These are phyloP conservation scores for Nissolia schottii DNA, from an alignment of 306 rosid genomes.

Conservation along the genomic window DNA sequence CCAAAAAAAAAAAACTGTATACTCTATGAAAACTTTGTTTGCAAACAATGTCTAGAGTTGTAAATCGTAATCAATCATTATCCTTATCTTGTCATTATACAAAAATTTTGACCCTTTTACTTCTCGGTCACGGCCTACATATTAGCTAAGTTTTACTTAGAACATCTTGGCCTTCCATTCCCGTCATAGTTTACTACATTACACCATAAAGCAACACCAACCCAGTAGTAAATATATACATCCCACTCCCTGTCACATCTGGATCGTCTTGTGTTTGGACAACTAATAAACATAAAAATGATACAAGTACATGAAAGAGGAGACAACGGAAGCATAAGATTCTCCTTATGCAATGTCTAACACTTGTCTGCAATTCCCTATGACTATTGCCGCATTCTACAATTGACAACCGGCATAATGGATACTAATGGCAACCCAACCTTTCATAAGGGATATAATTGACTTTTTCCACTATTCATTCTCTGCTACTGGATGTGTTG, in stretches of 20 bases:
- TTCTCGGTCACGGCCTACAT: neutral
- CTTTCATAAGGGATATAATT: neutral
- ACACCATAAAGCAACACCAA: neutral
- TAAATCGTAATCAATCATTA: neutral
- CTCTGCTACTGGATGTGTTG: constrained; percentile 1
- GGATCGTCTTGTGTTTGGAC: neutral
- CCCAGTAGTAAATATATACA: neutral
- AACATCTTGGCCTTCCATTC: neutral
- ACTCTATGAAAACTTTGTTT: neutral
- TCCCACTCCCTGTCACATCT: neutral
- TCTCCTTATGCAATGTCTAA: neutral
- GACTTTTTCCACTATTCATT: neutral
- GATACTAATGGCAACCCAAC: neutral
- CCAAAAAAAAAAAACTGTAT: neutral
- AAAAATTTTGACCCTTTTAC: neutral
- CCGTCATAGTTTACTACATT: neutral
- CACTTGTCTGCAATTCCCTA: neutral
- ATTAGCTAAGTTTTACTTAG: neutral
- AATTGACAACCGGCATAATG: neutral
- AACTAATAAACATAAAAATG: neutral
- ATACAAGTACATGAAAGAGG: neutral
- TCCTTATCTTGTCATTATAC: neutral
- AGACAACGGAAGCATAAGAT: neutral
- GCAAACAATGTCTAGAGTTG: neutral
- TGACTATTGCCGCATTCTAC: neutral